Base-by-base conservation (phyloP, 495 filamentous ascomycete genomes). In the Lentithecium fluviatile region DNA sequence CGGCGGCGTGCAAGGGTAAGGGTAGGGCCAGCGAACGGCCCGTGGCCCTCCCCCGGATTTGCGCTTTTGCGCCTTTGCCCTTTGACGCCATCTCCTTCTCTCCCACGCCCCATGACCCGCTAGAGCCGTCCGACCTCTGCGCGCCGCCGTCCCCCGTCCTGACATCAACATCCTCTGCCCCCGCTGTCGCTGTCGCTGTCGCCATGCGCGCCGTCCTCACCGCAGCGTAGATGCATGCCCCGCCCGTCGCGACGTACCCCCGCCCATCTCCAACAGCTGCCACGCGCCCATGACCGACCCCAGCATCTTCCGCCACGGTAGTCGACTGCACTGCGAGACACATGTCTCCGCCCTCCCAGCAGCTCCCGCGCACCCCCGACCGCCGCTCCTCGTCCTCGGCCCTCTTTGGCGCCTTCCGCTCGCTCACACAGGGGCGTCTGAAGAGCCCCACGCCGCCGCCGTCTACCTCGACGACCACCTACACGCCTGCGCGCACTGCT, bases 301-400 rank as follows among this genome's bases (percentile, higher is more conserved):
- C 19, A 13, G 19, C 40, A 20, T 15, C 5, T 20, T n/a, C 19
- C 13, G 15, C 15, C 40, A 6, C 19, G 15, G 40, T 43, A 15
- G 40, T 43, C 40, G 40, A 43, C 19, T 43, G 40, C 40, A 43
- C 40, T 15, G 15, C 24, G 24, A 20, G 37, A 60, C 59, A 49
- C 47, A 68, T 70, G 68, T 65, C 65, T 70, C 65, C 65, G 38
- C 45, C 60, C 10, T 38, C 59, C 25, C 54, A 42, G 17, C 21
- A 62, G 64, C 53, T 52, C n/a, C 68, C 68, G 17, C 56, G 52
- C 24, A 68, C 68, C 42, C 68, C 68, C 20, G 60, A 70, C 13
- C 43, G 60, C 36, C 49, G 52, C n/a, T 48, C 65, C 21, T 70
- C 68, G 1, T 65, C 65, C 34, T 62, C 54, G 21, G 46, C 60